These are phyloP conservation scores for Candida mattraensis DNA, from an alignment of 805 yeast species.

Conservation along the genomic window DNA sequence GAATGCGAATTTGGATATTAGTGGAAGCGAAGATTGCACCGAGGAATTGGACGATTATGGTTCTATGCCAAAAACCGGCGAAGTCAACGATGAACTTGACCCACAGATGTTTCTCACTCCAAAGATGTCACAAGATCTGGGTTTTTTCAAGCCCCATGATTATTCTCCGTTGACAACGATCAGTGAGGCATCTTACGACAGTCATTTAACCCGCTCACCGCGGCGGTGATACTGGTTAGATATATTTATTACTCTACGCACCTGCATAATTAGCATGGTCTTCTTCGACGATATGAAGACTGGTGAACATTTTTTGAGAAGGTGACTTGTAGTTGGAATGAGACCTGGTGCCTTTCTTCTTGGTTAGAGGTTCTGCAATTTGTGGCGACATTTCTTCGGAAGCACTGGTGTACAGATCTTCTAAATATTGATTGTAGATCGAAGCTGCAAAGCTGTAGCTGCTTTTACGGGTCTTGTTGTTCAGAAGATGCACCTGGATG, in stretches of 20 bases:
- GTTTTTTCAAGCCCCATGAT: conserved; percentile 9
- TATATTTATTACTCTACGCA: neutral
- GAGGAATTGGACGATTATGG: conserved; percentile 13
- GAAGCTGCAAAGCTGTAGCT: neutral
- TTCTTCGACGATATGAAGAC: conserved; percentile 4
- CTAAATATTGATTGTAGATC: neutral
- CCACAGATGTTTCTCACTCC: conserved; percentile 19
- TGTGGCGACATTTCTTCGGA: neutral
- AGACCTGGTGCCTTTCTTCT: neutral
- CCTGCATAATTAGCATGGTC: conserved; percentile 6
- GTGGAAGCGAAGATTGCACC: conserved; percentile 18
- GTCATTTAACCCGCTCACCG: conserved; percentile 17
- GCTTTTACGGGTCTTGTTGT: neutral
- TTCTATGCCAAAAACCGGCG: too few relatives aligned
- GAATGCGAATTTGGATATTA: conserved; percentile 15
- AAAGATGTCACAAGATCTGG: conserved; percentile 13
- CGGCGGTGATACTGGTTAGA: conserved; percentile 1
- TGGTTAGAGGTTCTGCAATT: too few relatives aligned
- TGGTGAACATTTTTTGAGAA: conserved; percentile 8
- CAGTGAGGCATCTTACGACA: conserved; percentile 30
- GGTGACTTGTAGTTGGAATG: conserved; percentile 2
- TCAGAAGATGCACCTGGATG: neutral
- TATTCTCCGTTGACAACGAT: conserved; percentile 32
- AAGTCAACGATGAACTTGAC: conserved; percentile 3
- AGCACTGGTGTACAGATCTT: neutral